These are phyloP conservation scores for Colletotrichum trifolii DNA, from an alignment of 2,329 filamentous ascomycete genomes.

Conservation along the genomic window DNA sequence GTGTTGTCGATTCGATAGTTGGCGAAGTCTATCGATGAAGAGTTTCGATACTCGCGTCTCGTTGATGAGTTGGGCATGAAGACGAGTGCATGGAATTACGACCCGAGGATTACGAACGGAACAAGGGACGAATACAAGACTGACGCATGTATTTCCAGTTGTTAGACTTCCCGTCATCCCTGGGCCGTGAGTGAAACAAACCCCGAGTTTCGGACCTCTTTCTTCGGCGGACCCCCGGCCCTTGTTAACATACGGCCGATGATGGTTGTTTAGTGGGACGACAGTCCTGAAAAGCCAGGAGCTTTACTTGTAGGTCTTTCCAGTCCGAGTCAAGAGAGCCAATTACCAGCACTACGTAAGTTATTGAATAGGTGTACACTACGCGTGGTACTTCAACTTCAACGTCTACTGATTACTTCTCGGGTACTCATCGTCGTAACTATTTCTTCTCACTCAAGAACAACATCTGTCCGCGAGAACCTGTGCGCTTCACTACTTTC, in stretches of 20 bases:
- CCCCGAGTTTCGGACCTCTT: conserved; percentile 30
- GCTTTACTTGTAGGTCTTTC: no score
- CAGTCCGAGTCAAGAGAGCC: no score
- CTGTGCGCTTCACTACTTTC: background rate
- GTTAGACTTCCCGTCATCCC: conserved; percentile 1
- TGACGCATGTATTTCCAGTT: conserved; percentile 12
- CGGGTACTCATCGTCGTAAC: no score
- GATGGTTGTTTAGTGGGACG: conserved; percentile 1
- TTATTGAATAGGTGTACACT: background rate
- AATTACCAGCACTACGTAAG: background rate
- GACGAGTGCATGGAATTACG: background rate
- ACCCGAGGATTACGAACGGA: background rate
- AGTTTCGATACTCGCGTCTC: background rate
- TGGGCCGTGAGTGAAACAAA: conserved; percentile 26
- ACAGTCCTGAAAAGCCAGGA: background rate
- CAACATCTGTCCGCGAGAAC: background rate
- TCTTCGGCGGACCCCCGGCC: background rate
- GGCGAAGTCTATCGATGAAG: background rate
- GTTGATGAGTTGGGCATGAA: background rate
- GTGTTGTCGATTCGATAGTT: background rate
- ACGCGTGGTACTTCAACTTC: background rate
- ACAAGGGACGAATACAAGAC: background rate
- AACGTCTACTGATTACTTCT: no score
- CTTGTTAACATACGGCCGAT: no score
- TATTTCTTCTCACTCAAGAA: background rate